phyloP scores from a whole-genome alignment of 345 rosid genomes.

The Populus nigra region DNA sequence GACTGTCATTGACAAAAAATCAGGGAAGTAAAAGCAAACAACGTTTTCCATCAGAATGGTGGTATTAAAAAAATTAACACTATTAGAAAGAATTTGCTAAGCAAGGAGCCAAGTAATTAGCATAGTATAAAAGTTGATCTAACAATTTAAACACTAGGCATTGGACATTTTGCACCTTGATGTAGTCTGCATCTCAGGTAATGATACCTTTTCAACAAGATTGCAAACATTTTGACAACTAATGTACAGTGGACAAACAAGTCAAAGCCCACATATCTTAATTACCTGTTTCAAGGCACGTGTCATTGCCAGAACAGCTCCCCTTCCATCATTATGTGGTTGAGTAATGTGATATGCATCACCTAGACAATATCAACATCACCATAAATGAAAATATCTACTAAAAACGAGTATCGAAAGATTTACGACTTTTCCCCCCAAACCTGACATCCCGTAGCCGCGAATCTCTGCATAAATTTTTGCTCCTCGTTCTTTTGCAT shows the following conservation, averaged over 20 bases:
- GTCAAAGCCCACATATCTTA: background rate
- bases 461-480: conserved; percentile 88
- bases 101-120: background rate
- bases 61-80: background rate
- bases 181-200: background rate
- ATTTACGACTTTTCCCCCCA: too few relatives aligned
- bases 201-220: background rate
- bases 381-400: conserved; percentile 12
- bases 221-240: conserved; percentile 1
- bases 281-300: conserved; percentile 75
- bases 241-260: conserved; percentile 5
- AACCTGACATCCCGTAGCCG: conserved; percentile 99
- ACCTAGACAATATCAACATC: conserved; percentile 41
- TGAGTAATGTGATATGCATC: conserved; percentile 96
- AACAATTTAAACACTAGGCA: conserved; percentile 1
- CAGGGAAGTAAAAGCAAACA: conserved; percentile 20
- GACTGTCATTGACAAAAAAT: conserved; percentile 50
- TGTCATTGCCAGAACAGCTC: conserved; percentile 86
- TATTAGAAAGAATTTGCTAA: background rate
- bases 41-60: background rate
- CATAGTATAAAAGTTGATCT: background rate
- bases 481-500: conserved; percentile 82
- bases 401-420: background rate
- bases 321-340: conserved; percentile 86
- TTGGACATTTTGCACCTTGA: conserved; percentile 2